A percentile compares a stretch with the other conserved stretches of the same genome.
These are phyloP conservation scores for Phialophora macrospora DNA, from an alignment of 2,329 filamentous ascomycete genomes.

Conservation along the genomic window DNA sequence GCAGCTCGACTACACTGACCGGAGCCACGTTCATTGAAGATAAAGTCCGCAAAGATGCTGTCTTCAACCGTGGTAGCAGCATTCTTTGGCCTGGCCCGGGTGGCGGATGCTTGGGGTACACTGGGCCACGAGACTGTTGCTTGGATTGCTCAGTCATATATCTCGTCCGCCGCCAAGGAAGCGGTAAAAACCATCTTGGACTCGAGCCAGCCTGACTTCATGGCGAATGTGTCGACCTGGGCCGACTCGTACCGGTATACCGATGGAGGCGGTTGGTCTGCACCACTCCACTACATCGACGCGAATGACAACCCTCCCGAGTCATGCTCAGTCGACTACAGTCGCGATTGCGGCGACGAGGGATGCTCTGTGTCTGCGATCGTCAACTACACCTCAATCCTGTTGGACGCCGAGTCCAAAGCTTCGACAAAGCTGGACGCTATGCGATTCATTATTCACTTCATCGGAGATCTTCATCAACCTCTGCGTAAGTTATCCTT, in stretches of 20 bases:
- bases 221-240: constrained; percentile 60
- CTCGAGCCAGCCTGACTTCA: constrained; percentile 52
- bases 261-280: constrained; percentile 54
- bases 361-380: constrained; percentile 60
- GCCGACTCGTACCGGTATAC: constrained; percentile 59
- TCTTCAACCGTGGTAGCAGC: constrained; percentile 91
- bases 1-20: neutral
- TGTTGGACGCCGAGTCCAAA: constrained; percentile 44
- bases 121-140: constrained; percentile 61
- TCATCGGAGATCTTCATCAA: constrained; percentile 75
- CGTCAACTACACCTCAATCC: constrained; percentile 54
- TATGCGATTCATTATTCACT: constrained; percentile 57
- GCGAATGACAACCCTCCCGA: constrained; percentile 30
- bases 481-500: constrained; percentile 58
- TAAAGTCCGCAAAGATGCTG: constrained; percentile 1
- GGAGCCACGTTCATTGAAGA: neutral
- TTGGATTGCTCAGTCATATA: constrained; percentile 58
- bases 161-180: constrained; percentile 49
- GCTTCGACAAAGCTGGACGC: constrained; percentile 43
- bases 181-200: constrained; percentile 54
- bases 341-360: constrained; percentile 56
- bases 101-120: constrained; percentile 67
- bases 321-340: constrained; percentile 35
- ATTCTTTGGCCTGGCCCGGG: constrained; percentile 85
- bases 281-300: constrained; percentile 43